A percentile compares a stretch with the other conserved stretches of the same genome.
Conservation (phyloP, 495 filamentous ascomycete species). For the Staphylotrichum tortipilum region DNA sequence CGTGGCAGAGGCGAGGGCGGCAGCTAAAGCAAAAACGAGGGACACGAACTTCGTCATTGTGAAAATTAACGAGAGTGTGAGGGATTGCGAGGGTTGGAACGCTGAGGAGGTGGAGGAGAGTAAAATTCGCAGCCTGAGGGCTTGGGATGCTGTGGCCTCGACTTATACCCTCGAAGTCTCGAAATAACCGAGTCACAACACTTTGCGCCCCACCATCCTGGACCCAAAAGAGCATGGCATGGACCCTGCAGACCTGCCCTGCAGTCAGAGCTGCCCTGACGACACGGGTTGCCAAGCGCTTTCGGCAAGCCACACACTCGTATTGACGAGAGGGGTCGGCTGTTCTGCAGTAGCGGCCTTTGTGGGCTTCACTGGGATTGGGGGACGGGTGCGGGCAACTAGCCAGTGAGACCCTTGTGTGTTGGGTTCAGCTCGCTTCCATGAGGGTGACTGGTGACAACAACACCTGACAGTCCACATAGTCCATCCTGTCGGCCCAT, state of each 20-base stretch:
- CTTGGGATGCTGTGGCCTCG: too few species aligned
- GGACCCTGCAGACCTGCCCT: background rate
- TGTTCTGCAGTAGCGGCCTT: background rate
- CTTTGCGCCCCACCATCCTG: too few species aligned
- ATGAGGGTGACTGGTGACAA: too few species aligned
- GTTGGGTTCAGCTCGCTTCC: too few species aligned
- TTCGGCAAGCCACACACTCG: background rate
- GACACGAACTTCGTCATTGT: background rate
- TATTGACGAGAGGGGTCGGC: background rate
- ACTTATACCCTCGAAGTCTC: too few species aligned
- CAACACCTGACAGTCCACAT: too few species aligned
- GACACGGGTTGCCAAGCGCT: background rate
- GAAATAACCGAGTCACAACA: too few species aligned
- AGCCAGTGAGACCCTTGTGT: background rate
- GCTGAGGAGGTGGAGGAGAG: background rate
- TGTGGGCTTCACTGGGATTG: background rate
- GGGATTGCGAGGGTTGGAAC: too few species aligned
- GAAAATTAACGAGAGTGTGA: background rate
- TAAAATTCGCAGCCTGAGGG: too few species aligned
- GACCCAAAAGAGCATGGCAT: too few species aligned
- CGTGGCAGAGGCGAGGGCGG: background rate
- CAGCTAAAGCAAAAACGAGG: background rate
- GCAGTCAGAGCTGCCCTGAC: too few species aligned
- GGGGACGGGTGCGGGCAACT: background rate
- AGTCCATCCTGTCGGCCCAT: too few species aligned